phyloP scores from a whole-genome alignment of 169 alveolate species.

The Babesia microti region DNA sequence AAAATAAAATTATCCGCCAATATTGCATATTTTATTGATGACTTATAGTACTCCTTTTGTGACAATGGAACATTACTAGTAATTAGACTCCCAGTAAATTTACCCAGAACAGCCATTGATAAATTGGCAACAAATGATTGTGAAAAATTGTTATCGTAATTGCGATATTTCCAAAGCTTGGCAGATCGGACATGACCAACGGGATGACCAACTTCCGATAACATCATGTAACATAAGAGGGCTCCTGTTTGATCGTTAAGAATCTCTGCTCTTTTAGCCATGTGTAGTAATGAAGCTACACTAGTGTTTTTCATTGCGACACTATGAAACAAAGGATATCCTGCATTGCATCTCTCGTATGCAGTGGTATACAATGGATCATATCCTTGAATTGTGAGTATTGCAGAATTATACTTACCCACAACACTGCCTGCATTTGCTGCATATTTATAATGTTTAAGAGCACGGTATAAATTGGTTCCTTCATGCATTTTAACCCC shows the following conservation, averaged over 20 bases:
- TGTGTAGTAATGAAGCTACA: slow-evolving; percentile 17
- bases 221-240: slow-evolving; percentile 54
- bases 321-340: slow-evolving; percentile 43
- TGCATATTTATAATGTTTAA: slow-evolving; percentile 62
- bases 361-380: slow-evolving; percentile 49
- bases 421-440: slow-evolving; percentile 69
- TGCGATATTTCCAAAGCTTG: slow-evolving; percentile 46
- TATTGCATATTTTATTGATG: too few species aligned
- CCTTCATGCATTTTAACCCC: slow-evolving; percentile 68
- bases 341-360: slow-evolving; percentile 52
- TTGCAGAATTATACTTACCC: slow-evolving; percentile 65
- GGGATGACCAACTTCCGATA: slow-evolving; percentile 72
- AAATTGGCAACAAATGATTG: too few species aligned
- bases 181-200: slow-evolving; percentile 70
- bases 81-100: too few species aligned
- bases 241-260: slow-evolving; percentile 65
- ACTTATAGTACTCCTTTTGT: too few species aligned
- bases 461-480: slow-evolving; percentile 60
- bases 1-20: too few species aligned
- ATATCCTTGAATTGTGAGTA: slow-evolving; percentile 66
- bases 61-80: too few species aligned
- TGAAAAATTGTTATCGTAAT: too few species aligned
- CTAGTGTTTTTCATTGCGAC: slow-evolving; percentile 47
- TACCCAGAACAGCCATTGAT: too few species aligned
- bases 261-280: slow-evolving; percentile 29